phyloP scores from a whole-genome alignment of 176 grass and related monocot genomes.

The Hordeum vulgare region MorexV3_pseudomolecules_assembly NC_058522.1:571127129-571127628 shows the following conservation, averaged over 20 bases:
- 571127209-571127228: constrained; percentile 60
- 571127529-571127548: constrained; percentile 8
- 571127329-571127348: constrained; percentile 76
- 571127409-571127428: constrained; percentile 3
- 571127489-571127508: constrained; percentile 31
- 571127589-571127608: background rate
- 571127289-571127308: constrained; percentile 17
- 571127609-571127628: background rate
- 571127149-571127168: constrained; percentile 47
- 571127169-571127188: constrained; percentile 61
- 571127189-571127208: constrained; percentile 84
- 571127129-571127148: constrained; percentile 11
- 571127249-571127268: constrained; percentile 19
- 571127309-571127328: constrained; percentile 56
- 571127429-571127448: constrained; percentile 19
- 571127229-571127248: background rate
- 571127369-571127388: constrained; percentile 44
- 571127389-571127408: constrained; percentile 8
- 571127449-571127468: constrained; percentile 42
- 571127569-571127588: background rate
- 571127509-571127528: background rate
- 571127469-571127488: constrained; percentile 35
- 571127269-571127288: background rate
- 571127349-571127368: constrained; percentile 47
- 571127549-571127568: background rate